phyloP scores from a whole-genome alignment of 179 eudicot genomes.

The Nepenthes alata region DNA sequence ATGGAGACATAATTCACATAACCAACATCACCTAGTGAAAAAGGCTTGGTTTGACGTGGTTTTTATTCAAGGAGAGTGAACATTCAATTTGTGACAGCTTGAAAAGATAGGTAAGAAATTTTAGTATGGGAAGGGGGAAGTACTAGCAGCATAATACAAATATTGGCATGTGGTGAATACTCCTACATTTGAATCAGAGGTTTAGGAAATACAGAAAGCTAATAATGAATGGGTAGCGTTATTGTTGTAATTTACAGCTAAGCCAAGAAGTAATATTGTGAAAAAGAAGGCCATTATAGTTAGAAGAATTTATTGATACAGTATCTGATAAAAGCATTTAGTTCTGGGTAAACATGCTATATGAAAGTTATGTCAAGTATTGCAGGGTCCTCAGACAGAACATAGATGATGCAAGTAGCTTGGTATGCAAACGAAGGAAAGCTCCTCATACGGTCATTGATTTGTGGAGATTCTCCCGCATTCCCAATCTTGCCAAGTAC shows the following conservation, averaged over 20 bases:
- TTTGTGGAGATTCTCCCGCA: constrained; percentile 34
- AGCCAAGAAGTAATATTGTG: not conserved
- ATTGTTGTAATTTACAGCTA: not conserved
- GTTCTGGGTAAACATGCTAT: not conserved
- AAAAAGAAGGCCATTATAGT: not conserved
- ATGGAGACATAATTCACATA: no score
- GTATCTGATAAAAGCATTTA: not conserved
- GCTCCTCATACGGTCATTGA: constrained; percentile 34
- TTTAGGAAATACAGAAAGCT: not conserved
- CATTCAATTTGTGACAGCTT: no score
- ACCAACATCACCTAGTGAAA: no score
- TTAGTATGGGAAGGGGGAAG: no score
- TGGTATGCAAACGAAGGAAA: constrained; percentile 53
- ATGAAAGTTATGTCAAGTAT: constrained; percentile 2
- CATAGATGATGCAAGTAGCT: constrained; percentile 42
- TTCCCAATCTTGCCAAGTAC: constrained; percentile 27
- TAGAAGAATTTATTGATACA: not conserved
- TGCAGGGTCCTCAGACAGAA: constrained; percentile 41
- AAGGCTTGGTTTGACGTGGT: no score
- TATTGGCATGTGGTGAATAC: no score
- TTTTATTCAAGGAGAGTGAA: no score
- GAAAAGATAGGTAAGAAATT: no score
- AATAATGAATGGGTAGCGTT: not conserved
- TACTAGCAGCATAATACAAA: no score
- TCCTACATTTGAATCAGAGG: not conserved